phyloP scores from a whole-genome alignment of 164 flowering plant genomes.

The Protea cynaroides region DNA sequence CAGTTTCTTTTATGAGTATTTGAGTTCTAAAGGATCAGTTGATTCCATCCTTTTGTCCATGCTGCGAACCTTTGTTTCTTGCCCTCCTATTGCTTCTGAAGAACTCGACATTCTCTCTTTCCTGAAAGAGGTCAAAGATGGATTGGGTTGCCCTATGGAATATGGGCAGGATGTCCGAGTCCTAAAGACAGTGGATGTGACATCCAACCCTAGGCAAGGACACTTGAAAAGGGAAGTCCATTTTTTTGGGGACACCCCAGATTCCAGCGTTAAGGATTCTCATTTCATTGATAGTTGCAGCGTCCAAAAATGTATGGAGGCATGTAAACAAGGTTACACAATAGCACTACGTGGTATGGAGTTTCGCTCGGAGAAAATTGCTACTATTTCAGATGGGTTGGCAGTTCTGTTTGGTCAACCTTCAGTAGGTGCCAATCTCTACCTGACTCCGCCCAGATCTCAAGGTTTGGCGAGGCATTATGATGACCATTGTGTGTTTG shows the following conservation, averaged over 20 bases:
- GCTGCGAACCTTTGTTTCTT: conserved; percentile 45
- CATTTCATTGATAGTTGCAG: conserved; percentile 18
- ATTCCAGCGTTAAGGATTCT: conserved; percentile 12
- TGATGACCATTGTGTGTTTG: conserved; percentile 86
- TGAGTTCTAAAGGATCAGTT: conserved; percentile 20
- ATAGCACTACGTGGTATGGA: conserved; percentile 77
- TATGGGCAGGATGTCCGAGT: conserved; percentile 69
- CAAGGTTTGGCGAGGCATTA: conserved; percentile 73
- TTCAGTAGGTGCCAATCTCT: conserved; percentile 67
- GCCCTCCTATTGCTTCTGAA: conserved; percentile 65
- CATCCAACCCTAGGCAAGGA: background rate
- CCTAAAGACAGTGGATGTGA: conserved; percentile 34
- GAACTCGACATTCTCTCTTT: conserved; percentile 50
- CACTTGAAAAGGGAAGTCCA: conserved; percentile 40
- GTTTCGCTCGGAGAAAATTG: conserved; percentile 48
- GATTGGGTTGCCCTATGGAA: conserved; percentile 46
- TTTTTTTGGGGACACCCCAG: conserved; percentile 24
- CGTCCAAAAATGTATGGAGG: conserved; percentile 43
- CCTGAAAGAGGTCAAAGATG: conserved; percentile 38
- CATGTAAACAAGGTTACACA: conserved; percentile 58
- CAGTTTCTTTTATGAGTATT: conserved; percentile 22
- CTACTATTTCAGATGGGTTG: conserved; percentile 48
- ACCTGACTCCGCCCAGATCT: conserved; percentile 68
- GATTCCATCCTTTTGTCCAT: conserved; percentile 33
- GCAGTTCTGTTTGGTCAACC: conserved; percentile 76